These are phyloP conservation scores for Aspergillus latus DNA, from an alignment of 2,329 filamentous ascomycete genomes.

Conservation along the genomic window DNA sequence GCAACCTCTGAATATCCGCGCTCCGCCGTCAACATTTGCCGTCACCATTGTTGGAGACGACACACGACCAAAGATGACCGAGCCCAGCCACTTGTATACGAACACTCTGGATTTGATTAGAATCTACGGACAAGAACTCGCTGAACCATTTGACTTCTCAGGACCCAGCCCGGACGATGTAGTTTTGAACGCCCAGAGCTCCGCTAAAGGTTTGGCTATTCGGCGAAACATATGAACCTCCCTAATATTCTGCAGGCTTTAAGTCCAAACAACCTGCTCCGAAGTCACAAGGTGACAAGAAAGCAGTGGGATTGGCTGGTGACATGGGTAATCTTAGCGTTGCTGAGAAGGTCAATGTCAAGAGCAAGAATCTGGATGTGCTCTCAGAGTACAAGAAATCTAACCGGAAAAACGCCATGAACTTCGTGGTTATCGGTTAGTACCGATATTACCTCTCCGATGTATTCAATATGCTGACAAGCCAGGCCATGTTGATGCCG, in stretches of 20 bases:
- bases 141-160: conserved; percentile 63
- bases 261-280: conserved; percentile 44
- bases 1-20: conserved; percentile 37
- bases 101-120: conserved; percentile 36
- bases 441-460: background rate
- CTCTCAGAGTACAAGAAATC: conserved; percentile 74
- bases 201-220: conserved; percentile 70
- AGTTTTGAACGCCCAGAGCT: conserved; percentile 76
- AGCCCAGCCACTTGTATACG: conserved; percentile 36
- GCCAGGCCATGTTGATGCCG: conserved; percentile 89
- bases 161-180: conserved; percentile 89
- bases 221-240: conserved; percentile 37
- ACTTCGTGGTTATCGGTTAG: conserved; percentile 89
- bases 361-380: conserved; percentile 80
- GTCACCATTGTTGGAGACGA: conserved; percentile 41
- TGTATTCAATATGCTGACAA: conserved; percentile 19
- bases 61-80: conserved; percentile 25
- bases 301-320: conserved; percentile 47
- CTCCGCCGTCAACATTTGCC: conserved; percentile 53
- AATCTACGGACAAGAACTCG: conserved; percentile 41
- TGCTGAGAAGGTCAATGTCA: conserved; percentile 54
- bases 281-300: conserved; percentile 44
- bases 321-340: conserved; percentile 51
- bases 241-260: conserved; percentile 47
- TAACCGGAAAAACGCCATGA: conserved; percentile 74